phyloP scores from a whole-genome alignment of 805 yeast genomes.

The Kodamaea lidongshanica region DNA sequence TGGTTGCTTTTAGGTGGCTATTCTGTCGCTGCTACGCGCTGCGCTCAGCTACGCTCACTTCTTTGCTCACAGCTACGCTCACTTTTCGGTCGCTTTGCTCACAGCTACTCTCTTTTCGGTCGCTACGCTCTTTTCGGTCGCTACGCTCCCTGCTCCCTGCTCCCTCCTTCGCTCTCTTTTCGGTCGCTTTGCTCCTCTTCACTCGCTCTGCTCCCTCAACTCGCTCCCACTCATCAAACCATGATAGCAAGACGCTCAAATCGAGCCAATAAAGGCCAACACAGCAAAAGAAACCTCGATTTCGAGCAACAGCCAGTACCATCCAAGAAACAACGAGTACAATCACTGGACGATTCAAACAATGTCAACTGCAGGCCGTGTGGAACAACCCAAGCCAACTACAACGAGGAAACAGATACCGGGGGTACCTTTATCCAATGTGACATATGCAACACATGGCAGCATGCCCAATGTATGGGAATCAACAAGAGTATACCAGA shows the following conservation, averaged over 20 bases:
- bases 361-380: slow-evolving; percentile 56
- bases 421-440: slow-evolving; percentile 60
- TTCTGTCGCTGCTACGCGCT: no score
- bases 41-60: no score
- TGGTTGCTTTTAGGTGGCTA: no score
- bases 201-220: no score
- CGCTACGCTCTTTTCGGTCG: no score
- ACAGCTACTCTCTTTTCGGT: no score
- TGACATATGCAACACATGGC: slow-evolving; percentile 65
- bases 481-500: slow-evolving; percentile 41
- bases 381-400: slow-evolving; percentile 52
- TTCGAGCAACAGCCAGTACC: slow-evolving; percentile 1
- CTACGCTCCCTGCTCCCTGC: no score
- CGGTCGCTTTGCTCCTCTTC: no score
- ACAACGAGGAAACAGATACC: slow-evolving; percentile 49
- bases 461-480: slow-evolving; percentile 60
- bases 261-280: slow-evolving; percentile 36
- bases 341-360: slow-evolving; percentile 35
- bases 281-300: slow-evolving; percentile 17
- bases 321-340: slow-evolving; percentile 11
- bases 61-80: no score
- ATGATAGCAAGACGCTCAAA: slow-evolving; percentile 35
- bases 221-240: no score
- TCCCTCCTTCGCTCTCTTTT: no score
- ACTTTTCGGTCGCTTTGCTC: no score